Conservation (phyloP, 2,329 filamentous ascomycete species). For the Gaeumannomyces tritici region DNA sequence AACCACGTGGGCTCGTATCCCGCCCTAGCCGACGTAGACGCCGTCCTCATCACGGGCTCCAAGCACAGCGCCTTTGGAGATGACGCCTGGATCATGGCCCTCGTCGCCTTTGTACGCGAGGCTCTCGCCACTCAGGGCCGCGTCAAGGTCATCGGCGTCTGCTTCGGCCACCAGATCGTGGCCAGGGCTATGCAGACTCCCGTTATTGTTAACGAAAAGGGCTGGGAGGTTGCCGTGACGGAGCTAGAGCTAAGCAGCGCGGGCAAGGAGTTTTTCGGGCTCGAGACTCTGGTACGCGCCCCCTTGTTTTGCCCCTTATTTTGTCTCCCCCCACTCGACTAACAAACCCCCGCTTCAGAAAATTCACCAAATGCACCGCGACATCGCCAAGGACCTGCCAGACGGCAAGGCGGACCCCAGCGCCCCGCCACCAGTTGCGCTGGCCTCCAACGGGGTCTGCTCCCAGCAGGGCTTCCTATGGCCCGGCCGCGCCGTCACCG, state of each 20-base stretch:
- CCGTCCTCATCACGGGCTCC: slow-evolving; percentile 69
- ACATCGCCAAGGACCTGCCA: slow-evolving; percentile 60
- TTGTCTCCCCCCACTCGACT: neutral
- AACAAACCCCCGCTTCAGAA: slow-evolving; percentile 29
- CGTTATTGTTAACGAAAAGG: slow-evolving; percentile 56
- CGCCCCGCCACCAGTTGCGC: slow-evolving; percentile 32
- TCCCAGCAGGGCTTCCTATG: slow-evolving; percentile 72
- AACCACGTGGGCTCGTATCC: slow-evolving; percentile 57
- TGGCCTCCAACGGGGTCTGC: slow-evolving; percentile 60
- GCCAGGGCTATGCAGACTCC: slow-evolving; percentile 60
- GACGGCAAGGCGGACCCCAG: slow-evolving; percentile 21
- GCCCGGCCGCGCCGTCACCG: slow-evolving; percentile 56
- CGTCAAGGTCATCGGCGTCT: slow-evolving; percentile 68
- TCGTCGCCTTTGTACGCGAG: slow-evolving; percentile 58
- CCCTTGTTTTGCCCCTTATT: neutral
- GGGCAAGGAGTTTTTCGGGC: slow-evolving; percentile 63
- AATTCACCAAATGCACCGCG: slow-evolving; percentile 81
- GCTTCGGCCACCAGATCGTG: slow-evolving; percentile 83
- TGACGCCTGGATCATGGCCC: slow-evolving; percentile 64
- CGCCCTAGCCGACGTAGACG: slow-evolving; percentile 64
- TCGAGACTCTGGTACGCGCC: slow-evolving; percentile 43
- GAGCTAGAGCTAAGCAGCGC: slow-evolving; percentile 56
- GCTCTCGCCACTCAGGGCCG: slow-evolving; percentile 44
- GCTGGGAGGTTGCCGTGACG: slow-evolving; percentile 77
- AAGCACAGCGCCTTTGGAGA: slow-evolving; percentile 66